Evolutionary conservation across 2,329 filamentous ascomycete species (phyloP).

Genomic region (Penicillium sclerotiorum): DNA sequence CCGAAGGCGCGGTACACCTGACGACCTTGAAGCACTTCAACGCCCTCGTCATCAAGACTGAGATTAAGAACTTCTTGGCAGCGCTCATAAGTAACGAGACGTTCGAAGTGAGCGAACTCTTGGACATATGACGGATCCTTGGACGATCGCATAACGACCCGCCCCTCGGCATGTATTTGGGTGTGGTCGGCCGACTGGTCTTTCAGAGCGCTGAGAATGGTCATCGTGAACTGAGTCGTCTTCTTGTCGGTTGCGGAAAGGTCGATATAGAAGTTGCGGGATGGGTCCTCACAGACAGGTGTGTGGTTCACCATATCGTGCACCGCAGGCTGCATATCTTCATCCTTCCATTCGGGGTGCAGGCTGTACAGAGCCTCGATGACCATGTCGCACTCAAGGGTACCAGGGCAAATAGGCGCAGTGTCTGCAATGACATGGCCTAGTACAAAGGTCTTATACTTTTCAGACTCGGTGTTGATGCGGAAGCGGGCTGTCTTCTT

Average conservation of each 20-base stretch:
- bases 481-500: conserved; percentile 36
- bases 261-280: conserved; percentile 32
- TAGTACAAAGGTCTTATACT: conserved; percentile 39
- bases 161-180: background rate
- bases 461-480: conserved; percentile 41
- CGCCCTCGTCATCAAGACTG: conserved; percentile 8
- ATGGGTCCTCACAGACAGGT: conserved; percentile 36
- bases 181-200: background rate
- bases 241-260: conserved; percentile 23
- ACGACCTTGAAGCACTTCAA: conserved; percentile 4
- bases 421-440: conserved; percentile 46
- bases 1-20: conserved; percentile 25
- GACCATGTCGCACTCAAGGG: conserved; percentile 41
- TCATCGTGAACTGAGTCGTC: background rate
- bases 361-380: conserved; percentile 38
- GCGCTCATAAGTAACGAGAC: conserved; percentile 37
- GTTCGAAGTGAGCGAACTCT: conserved; percentile 35
- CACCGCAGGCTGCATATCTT: conserved; percentile 29
- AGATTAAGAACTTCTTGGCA: conserved; percentile 16
- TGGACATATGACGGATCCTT: background rate
- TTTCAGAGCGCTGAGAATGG: background rate
- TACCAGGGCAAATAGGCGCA: conserved; percentile 45
- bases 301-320: conserved; percentile 35
- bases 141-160: background rate
- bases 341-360: conserved; percentile 21